Base-by-base conservation (phyloP, 2,329 filamentous ascomycete genomes). In the Ambrosiella xylebori region DNA sequence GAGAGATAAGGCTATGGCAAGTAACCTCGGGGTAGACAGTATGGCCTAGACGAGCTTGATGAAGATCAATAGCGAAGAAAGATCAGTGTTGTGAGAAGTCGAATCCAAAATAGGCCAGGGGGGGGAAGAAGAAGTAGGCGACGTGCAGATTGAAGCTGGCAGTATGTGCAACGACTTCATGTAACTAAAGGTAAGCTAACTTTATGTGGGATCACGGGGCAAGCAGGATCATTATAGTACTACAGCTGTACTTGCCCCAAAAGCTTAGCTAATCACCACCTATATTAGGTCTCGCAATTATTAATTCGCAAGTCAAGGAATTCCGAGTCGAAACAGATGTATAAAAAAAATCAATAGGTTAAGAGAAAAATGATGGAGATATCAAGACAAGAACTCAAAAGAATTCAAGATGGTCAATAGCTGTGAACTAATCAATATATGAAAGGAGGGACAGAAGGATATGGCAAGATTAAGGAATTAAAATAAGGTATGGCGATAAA, bases 141-240 rank as follows among this genome's bases (percentile, higher is more conserved):
- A 17, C n/a, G 44, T 17, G n/a, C 44, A 47, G 44, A 47, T 17
- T 15, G 44, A 47, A 47, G 44, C 3, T 13, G 19, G 44, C 44
- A 15, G 44, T 47, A 47, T 47, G 44, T 47, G 44, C 44, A 47
- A 17, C 44, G 44, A 47, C n/a, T 15, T 15, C 44, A 47, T 47
- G 44, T 47, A 47, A 5, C 44, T n/a, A 27, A 27, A 27, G 4
- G 27, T 27, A 27, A 47, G 44, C n/a, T 47, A 17, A 17, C 13
- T 47, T 47, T 52, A 39, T 40, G 54, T 53, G n/a, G 58, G 47
- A 57, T 59, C 35, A 57, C 58, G 47, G 49, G 39, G 47, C 45
- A 53, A 56, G 36, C 27, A 59, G 57, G 57, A 53, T 56, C 57
- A 59, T 56, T 59, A 57, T 39, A 52, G 45, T 47, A 37, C 44